Evolutionary conservation across 306 rosid genomes (phyloP).

Genomic region (Trichosanthes truncata): DNA sequence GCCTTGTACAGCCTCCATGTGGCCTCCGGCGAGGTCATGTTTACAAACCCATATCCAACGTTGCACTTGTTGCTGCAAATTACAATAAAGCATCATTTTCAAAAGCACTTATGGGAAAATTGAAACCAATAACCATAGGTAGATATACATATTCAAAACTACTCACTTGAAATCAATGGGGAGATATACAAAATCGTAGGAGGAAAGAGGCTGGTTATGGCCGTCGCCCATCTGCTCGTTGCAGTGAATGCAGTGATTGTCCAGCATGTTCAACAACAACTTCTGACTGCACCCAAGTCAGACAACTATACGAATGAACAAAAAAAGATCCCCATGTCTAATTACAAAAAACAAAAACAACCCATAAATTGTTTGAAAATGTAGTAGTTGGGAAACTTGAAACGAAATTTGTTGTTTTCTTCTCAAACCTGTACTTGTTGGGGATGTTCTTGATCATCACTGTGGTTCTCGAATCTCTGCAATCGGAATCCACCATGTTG

Average conservation of each 20-base stretch:
- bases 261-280: slow-evolving; percentile 82
- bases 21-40: slow-evolving; percentile 85
- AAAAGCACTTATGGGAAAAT: neutral
- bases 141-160: too few relatives aligned
- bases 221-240: slow-evolving; percentile 54
- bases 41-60: slow-evolving; percentile 96
- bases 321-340: neutral
- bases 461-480: slow-evolving; percentile 65
- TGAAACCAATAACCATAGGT: neutral
- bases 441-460: slow-evolving; percentile 97
- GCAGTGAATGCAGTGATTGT: slow-evolving; percentile 87
- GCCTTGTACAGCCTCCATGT: slow-evolving; percentile 77
- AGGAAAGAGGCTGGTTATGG: slow-evolving; percentile 49
- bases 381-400: neutral
- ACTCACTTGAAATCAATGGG: slow-evolving; percentile 93
- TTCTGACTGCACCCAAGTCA: slow-evolving; percentile 48
- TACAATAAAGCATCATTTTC: neutral
- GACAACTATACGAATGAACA: neutral
- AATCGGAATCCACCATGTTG: neutral
- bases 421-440: slow-evolving; percentile 75
- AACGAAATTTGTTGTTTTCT: neutral
- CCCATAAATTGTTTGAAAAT: neutral
- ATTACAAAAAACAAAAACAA: neutral
- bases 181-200: slow-evolving; percentile 84
- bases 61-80: slow-evolving; percentile 78